A percentile compares a stretch with the other conserved stretches of the same genome.
Evolutionary conservation across 1,284 basidiomycete genomes (phyloP).

Genomic region (Sanghuangporus weigelae): DNA sequence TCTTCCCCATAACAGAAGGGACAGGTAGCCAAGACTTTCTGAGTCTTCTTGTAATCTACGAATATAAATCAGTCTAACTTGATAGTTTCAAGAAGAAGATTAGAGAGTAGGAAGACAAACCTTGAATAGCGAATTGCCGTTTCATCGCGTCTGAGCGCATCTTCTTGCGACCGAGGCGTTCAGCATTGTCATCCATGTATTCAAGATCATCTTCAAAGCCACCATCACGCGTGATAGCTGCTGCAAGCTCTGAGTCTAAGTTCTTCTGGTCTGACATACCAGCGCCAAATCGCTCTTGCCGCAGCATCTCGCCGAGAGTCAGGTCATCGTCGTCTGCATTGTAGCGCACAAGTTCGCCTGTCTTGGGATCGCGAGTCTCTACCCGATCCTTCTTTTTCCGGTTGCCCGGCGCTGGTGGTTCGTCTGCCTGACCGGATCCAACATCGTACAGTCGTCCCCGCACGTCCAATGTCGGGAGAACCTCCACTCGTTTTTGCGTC

Average conservation of each 20-base stretch:
- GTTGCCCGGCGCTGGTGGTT: slow-evolving; percentile 55
- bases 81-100: neutral
- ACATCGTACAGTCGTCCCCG: slow-evolving; percentile 88
- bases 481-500: slow-evolving; percentile 61
- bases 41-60: slow-evolving; percentile 90
- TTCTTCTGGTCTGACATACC: slow-evolving; percentile 89
- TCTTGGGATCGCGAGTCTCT: slow-evolving; percentile 84
- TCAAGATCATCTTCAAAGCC: slow-evolving; percentile 87
- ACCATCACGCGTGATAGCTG: slow-evolving; percentile 81
- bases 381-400: slow-evolving; percentile 50
- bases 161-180: slow-evolving; percentile 85
- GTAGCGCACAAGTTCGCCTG: slow-evolving; percentile 79
- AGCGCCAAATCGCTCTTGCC: slow-evolving; percentile 87
- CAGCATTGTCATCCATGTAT: slow-evolving; percentile 96
- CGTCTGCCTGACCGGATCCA: slow-evolving; percentile 58
- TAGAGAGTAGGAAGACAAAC: slow-evolving; percentile 36
- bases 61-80: neutral
- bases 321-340: slow-evolving; percentile 88
- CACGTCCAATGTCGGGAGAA: slow-evolving; percentile 88
- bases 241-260: slow-evolving; percentile 85
- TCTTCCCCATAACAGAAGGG: slow-evolving; percentile 87
- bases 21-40: slow-evolving; percentile 85
- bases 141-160: slow-evolving; percentile 97
- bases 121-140: slow-evolving; percentile 93
- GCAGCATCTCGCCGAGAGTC: slow-evolving; percentile 86